A percentile compares a stretch with the other conserved stretches of the same genome.
Evolutionary conservation across 371 early-diverging fungal genomes (phyloP).

Genomic region (Apophysomyces ossiformis): DNA sequence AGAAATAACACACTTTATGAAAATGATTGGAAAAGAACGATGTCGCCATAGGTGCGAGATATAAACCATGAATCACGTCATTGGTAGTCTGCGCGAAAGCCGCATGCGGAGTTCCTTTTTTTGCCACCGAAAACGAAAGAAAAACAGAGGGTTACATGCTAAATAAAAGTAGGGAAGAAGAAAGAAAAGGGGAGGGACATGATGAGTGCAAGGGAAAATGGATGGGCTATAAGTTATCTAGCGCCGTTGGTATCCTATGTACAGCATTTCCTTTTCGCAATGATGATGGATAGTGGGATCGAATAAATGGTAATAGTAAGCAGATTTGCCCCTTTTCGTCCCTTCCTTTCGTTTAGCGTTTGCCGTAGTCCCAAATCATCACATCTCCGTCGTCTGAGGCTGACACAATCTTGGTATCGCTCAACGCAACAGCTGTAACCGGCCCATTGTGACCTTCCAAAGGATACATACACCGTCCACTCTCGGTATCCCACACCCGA

Average conservation of each 20-base stretch:
- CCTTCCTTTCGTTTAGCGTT: background rate
- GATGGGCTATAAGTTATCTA: no score
- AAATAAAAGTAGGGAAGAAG: no score
- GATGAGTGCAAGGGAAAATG: background rate
- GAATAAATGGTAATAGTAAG: no score
- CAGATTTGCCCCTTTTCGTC: background rate
- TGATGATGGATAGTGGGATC: background rate
- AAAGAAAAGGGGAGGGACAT: background rate
- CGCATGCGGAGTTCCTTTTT: conserved; percentile 9
- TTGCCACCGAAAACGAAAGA: background rate
- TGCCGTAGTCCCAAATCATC: conserved; percentile 79
- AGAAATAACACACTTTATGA: conserved; percentile 1
- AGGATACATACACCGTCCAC: conserved; percentile 80
- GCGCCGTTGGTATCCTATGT: no score
- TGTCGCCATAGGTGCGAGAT: conserved; percentile 8
- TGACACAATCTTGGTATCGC: conserved; percentile 87
- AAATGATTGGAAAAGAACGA: conserved; percentile 10
- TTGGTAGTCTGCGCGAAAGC: background rate
- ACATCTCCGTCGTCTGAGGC: conserved; percentile 87
- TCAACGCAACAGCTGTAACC: conserved; percentile 76
- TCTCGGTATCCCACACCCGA: conserved; percentile 95
- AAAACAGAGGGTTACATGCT: background rate
- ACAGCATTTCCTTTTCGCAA: background rate
- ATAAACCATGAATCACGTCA: background rate
- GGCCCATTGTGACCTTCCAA: conserved; percentile 71